phyloP scores from a whole-genome alignment of 495 filamentous ascomycete species.

The Aspergillus taichungensis region DNA sequence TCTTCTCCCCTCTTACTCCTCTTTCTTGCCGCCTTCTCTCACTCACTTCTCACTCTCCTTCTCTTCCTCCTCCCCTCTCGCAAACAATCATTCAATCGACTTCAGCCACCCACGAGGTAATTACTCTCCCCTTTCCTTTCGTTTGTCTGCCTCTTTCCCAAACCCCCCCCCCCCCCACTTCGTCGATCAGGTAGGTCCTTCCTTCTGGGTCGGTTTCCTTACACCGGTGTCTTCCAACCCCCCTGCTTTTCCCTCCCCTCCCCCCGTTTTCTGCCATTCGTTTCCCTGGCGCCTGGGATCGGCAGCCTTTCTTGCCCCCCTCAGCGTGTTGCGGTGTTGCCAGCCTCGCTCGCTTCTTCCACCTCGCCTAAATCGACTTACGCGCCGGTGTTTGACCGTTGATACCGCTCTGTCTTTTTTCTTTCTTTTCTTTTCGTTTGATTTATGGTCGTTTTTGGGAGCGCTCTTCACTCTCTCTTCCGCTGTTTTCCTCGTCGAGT shows the following conservation, averaged over 20 bases:
- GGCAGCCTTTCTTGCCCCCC: too few relatives aligned
- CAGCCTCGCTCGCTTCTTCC: slow-evolving; percentile 7
- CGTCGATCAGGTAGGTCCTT: slow-evolving; percentile 1
- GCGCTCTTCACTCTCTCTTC: slow-evolving; percentile 8
- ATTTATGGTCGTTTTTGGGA: slow-evolving; percentile 8
- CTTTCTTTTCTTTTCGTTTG: slow-evolving; percentile 12
- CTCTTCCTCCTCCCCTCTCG: too few relatives aligned
- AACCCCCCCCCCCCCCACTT: background rate
- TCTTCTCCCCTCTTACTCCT: slow-evolving; percentile 1
- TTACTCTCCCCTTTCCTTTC: slow-evolving; percentile 10
- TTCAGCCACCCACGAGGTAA: slow-evolving; percentile 14
- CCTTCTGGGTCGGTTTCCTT: too few relatives aligned
- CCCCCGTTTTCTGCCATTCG: background rate
- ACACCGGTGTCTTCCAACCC: background rate
- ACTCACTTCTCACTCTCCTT: too few relatives aligned
- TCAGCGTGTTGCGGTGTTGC: background rate
- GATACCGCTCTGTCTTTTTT: background rate
- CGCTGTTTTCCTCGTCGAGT: slow-evolving; percentile 5
- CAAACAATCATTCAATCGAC: slow-evolving; percentile 5
- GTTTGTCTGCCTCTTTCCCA: background rate
- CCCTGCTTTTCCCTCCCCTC: background rate
- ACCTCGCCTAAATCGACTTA: slow-evolving; percentile 5
- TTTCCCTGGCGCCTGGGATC: too few relatives aligned
- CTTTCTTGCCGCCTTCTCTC: too few relatives aligned
- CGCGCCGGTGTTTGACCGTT: slow-evolving; percentile 7